Evolutionary conservation across 106 monocot genomes (phyloP).

Genomic region (Allium cepa): DNA sequence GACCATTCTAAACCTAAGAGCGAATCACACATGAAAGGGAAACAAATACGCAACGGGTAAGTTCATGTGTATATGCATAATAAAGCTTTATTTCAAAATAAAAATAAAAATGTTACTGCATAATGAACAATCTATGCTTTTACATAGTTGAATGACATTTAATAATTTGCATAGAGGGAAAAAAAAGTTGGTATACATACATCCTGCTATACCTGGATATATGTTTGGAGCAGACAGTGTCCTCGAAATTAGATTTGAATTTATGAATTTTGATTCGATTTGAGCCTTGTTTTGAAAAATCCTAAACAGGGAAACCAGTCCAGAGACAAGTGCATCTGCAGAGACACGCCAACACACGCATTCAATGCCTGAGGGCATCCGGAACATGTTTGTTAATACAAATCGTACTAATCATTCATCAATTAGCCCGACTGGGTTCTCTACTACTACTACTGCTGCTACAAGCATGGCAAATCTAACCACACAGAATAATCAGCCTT

Average conservation of each 20-base stretch:
- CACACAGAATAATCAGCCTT: constrained; percentile 11
- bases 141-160: too few species aligned
- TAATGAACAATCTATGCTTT: too few species aligned
- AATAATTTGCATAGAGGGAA: too few species aligned
- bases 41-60: constrained; percentile 30
- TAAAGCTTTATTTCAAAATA: too few species aligned
- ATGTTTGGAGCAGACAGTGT: too few species aligned
- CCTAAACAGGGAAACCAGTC: constrained; percentile 14
- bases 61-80: background rate
- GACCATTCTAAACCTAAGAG: constrained; percentile 24
- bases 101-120: too few species aligned
- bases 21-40: constrained; percentile 29
- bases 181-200: too few species aligned
- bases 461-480: constrained; percentile 4
- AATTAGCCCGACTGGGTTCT: constrained; percentile 5
- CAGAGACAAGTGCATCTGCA: constrained; percentile 27
- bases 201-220: too few species aligned
- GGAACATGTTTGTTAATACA: constrained; percentile 13
- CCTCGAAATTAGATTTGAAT: too few species aligned
- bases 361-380: constrained; percentile 28
- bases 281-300: too few species aligned
- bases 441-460: background rate
- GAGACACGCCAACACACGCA: constrained; percentile 11
- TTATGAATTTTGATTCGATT: too few species aligned
- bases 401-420: constrained; percentile 11